Conservation (phyloP, 495 filamentous ascomycete species). For the Penicillium coffeae region DNA sequence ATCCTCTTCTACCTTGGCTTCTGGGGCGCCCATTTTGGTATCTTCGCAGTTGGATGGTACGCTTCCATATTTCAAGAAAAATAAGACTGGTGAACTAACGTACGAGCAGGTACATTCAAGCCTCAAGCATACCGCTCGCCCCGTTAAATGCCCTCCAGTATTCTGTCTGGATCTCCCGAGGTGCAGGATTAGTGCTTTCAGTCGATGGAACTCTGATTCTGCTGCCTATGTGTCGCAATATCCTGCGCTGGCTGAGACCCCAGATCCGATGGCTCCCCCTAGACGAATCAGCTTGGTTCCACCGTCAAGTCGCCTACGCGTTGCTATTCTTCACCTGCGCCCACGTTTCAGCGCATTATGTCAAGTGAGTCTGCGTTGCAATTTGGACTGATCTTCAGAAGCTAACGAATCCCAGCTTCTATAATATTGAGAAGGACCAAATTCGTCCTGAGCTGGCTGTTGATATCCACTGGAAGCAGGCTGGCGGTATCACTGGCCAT, state of each 20-base stretch:
- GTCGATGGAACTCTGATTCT: slow-evolving; percentile 86
- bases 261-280: slow-evolving; percentile 85
- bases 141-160: slow-evolving; percentile 76
- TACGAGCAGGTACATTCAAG: slow-evolving; percentile 70
- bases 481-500: slow-evolving; percentile 92
- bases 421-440: slow-evolving; percentile 85
- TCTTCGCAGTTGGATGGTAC: slow-evolving; percentile 91
- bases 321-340: slow-evolving; percentile 77
- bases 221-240: slow-evolving; percentile 89
- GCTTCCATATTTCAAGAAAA: background rate
- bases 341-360: slow-evolving; percentile 81
- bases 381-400: background rate
- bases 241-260: slow-evolving; percentile 77
- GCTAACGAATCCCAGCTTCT: slow-evolving; percentile 64
- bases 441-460: slow-evolving; percentile 76
- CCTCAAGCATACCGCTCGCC: slow-evolving; percentile 57
- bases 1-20: slow-evolving; percentile 81
- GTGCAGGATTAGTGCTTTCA: slow-evolving; percentile 76
- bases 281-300: slow-evolving; percentile 95
- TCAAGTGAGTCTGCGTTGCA: slow-evolving; percentile 68
- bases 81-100: slow-evolving; percentile 6
- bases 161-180: slow-evolving; percentile 95
- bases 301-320: slow-evolving; percentile 89
- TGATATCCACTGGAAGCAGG: slow-evolving; percentile 88
- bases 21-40: slow-evolving; percentile 73